phyloP scores from a whole-genome alignment of 116 monocot species.

The Iris pallida region DNA sequence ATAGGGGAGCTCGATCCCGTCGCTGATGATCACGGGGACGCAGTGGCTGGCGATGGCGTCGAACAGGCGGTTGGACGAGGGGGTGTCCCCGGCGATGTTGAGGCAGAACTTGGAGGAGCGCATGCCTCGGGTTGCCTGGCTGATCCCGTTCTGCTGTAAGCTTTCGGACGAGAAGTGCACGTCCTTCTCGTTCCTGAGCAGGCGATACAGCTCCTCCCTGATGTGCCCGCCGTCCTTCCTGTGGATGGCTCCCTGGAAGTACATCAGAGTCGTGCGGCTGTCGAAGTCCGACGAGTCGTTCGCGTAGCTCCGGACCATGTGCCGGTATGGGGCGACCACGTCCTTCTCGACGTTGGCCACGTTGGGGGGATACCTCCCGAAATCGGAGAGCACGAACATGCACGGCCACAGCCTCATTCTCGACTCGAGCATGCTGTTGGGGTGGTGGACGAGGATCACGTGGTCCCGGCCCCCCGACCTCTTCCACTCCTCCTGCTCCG shows the following conservation, averaged over 20 bases:
- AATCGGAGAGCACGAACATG: conserved; percentile 70
- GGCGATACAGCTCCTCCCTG: conserved; percentile 59
- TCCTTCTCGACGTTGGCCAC: conserved; percentile 76
- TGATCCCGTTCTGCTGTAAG: conserved; percentile 40
- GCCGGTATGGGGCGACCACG: conserved; percentile 78
- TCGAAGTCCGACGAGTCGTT: conserved; percentile 39
- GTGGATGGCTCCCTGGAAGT: conserved; percentile 73
- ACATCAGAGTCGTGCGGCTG: conserved; percentile 49
- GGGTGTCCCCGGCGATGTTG: conserved; percentile 76
- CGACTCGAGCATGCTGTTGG: conserved; percentile 64
- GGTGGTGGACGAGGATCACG: conserved; percentile 73
- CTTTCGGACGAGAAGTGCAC: conserved; percentile 70
- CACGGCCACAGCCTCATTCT: conserved; percentile 51
- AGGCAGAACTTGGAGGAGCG: conserved; percentile 69
- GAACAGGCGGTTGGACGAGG: conserved; percentile 75
- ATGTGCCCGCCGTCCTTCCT: conserved; percentile 75
- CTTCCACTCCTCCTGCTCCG: conserved; percentile 48
- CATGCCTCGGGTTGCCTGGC: conserved; percentile 58
- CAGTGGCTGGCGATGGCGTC: conserved; percentile 71
- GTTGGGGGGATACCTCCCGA: conserved; percentile 55
- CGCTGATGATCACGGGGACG: conserved; percentile 66
- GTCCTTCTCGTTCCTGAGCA: conserved; percentile 64
- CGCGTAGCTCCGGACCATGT: conserved; percentile 34
- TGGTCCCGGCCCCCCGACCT: conserved; percentile 60
- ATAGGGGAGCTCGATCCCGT: conserved; percentile 75